Evolutionary conservation across 2,329 filamentous ascomycete genomes (phyloP), one percentile per base, ranked within the genome.

Genomic region (Colletotrichum echinochloae): DNA sequence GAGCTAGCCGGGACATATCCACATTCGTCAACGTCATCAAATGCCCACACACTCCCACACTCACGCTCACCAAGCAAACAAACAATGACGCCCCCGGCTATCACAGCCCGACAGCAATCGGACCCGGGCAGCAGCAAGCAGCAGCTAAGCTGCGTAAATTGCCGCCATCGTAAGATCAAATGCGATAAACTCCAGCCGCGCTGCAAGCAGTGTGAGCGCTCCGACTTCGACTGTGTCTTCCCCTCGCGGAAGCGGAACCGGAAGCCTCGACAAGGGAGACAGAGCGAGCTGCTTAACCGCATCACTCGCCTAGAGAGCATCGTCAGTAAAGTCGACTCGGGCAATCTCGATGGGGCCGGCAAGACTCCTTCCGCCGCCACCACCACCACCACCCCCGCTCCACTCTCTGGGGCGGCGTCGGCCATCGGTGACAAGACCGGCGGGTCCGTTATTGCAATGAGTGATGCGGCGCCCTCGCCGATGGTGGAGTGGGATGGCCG

Each of bases 121-220:
- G 60, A 68, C 23, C 23, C 23, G 18, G 30, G 26, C 54, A 37
- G 18, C 44, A 37, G 66, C 26, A 70, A 72, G 23, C 82, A 82
- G 69, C 79, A 81, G n/a, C 77, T 86, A 56, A 84, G 82, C 46
- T 92, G 90, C 75, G 82, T 88, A 6, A 83, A 84, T n/a, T 92
- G 90, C 74, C 88, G 90, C 70, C 86, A 88, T 72, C 85, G 88
- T 72, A 91, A 91, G 76, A 82, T 90, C 54, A 89, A 87, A 73
- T 91, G 89, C 78, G 84, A 89, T 75, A 85, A 87, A 72, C 80
- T 81, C 44, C 81, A 85, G 70, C 89, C 89, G 6, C 55, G 71
- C 33, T 91, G 89, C 76, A 77, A 79, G 8, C 85, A 86, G 66
- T 90, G 89, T 75, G 74, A 82, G 28, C 85, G 83, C 60, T 80